Base-by-base conservation (phyloP, 2,329 filamentous ascomycete species). In the Cercospora citrullina region DNA sequence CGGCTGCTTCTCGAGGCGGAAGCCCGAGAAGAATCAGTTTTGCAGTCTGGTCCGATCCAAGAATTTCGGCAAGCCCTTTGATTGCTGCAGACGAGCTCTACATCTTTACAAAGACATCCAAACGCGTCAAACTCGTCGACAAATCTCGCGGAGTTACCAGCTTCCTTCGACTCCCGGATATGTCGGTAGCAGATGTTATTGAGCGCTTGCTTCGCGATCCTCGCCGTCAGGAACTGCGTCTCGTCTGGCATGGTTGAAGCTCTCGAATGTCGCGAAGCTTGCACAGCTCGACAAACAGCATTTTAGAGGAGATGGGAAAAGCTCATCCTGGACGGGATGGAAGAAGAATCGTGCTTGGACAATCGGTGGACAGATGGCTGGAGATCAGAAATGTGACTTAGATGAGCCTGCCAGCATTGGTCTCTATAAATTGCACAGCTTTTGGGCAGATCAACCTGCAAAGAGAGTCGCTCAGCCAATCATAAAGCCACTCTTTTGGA, bases 131-230 rank as follows among this genome's bases (percentile, higher is more conserved):
- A 23, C 33, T 64, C 33, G 18, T 58, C 23, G 31, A 59, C 21
- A 31, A 36, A 5, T 8, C 18, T 30, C 53, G n/a, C 6, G 8
- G 21, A 2, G 5, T 21, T 8, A 14, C 28, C 10, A 26, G 30
- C 6, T 18, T 12, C 16, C 30, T 59, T 21, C 51, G 63, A 14
- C 8, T 64, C 5, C 53, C 63, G 16, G 51, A 59, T 1, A 64
- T 64, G 53, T 59, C 63, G 30, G 53, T 64, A 1, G 28, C 51
- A 4, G 63, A 64, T 16, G 12, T 64, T 12, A 33, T 59, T 23
- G 63, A 21, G 0, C 63, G 63, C 10, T 31, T 64, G 3, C 8
- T 58, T 1, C 21, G 8, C 31, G 51, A 31, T 21, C 31, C 26
- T 42, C n/a, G 33, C 6, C 28, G 31, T 3, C 36, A 58, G 36